Conservation (phyloP, 441 rosid species). For the Theobroma grandiflorum region DNA sequence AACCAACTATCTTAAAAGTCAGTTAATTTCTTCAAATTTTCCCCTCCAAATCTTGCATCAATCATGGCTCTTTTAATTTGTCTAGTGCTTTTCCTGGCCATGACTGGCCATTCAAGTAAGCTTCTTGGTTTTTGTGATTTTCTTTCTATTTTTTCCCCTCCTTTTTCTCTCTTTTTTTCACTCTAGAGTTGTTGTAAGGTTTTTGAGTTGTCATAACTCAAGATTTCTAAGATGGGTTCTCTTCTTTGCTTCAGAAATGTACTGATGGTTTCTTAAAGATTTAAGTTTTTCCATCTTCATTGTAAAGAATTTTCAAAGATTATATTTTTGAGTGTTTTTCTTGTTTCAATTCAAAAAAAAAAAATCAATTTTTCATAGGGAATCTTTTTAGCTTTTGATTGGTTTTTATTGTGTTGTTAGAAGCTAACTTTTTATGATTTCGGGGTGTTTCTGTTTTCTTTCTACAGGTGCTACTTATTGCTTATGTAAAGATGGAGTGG, state of each 20-base stretch:
- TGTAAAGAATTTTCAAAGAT: neutral
- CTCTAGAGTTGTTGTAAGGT: slow-evolving; percentile 16
- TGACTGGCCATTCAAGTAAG: slow-evolving; percentile 76
- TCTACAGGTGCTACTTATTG: slow-evolving; percentile 78
- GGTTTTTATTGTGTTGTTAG: neutral
- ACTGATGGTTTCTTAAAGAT: neutral
- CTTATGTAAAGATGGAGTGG: slow-evolving; percentile 75
- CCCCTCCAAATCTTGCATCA: slow-evolving; percentile 23
- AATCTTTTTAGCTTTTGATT: neutral
- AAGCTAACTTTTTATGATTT: neutral
- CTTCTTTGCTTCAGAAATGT: neutral
- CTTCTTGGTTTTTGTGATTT: slow-evolving; percentile 11
- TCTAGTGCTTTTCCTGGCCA: slow-evolving; percentile 62
- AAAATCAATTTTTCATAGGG: neutral
- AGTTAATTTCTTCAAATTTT: slow-evolving; percentile 18
- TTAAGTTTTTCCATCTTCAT: neutral
- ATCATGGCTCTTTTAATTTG: slow-evolving; percentile 58
- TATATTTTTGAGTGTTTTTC: neutral
- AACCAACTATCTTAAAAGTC: slow-evolving; percentile 15
- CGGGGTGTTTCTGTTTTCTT: neutral
- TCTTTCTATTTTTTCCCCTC: neutral
- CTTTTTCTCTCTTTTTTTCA: slow-evolving; percentile 5
- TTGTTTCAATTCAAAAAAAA: neutral
- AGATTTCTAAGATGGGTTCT: neutral
- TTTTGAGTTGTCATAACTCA: neutral